Percentiles rank a stretch among this genome's conserved stretches.
phyloP scores from a whole-genome alignment of 2,329 filamentous ascomycete genomes.

The Neonectria hederae region DNA sequence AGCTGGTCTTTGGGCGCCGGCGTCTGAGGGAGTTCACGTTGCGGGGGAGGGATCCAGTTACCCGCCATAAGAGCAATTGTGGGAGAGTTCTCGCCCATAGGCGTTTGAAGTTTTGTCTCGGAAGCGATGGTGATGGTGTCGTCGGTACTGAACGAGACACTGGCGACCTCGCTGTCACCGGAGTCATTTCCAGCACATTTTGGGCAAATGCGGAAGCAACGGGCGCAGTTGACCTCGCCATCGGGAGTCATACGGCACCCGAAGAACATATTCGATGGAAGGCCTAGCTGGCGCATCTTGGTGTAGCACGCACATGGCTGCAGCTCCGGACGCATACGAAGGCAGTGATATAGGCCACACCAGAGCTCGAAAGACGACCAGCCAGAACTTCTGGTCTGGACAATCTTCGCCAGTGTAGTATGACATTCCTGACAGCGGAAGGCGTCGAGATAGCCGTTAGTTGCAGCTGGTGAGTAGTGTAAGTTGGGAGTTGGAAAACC shows the following conservation, averaged over 20 bases:
- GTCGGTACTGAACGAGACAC: background rate
- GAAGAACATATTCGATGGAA: background rate
- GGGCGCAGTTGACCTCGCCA: background rate
- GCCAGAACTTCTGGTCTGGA: background rate
- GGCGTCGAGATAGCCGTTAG: constrained; percentile 1
- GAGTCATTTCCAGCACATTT: background rate
- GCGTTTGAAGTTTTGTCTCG: background rate
- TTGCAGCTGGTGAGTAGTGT: background rate
- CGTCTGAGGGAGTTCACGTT: background rate
- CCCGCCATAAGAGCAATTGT: background rate
- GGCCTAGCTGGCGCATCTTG: background rate
- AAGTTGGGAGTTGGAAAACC: background rate
- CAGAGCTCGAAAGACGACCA: background rate
- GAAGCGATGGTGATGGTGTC: background rate
- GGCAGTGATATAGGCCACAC: background rate
- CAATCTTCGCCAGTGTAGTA: background rate
- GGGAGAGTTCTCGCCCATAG: background rate
- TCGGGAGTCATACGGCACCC: background rate
- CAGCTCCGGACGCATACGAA: background rate
- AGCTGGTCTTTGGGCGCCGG: background rate
- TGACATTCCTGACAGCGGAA: background rate
- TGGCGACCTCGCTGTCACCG: background rate
- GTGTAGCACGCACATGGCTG: constrained; percentile 1
- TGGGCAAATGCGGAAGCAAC: background rate
- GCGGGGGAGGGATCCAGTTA: background rate